Base-by-base conservation (phyloP, 2,329 filamentous ascomycete genomes). In the Kalaharituber pfeilii region DNA sequence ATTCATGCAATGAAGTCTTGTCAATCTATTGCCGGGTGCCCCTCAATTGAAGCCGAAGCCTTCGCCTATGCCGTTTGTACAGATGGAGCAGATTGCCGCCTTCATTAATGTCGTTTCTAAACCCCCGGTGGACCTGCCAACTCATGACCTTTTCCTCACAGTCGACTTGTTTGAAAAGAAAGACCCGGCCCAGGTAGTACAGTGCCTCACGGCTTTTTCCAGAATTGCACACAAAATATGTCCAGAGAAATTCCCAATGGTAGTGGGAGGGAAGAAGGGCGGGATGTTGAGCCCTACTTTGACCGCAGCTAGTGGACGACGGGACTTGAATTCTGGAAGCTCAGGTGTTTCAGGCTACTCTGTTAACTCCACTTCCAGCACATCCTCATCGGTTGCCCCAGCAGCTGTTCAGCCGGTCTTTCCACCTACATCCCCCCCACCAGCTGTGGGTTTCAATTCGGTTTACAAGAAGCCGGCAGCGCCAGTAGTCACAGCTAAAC, bases 71-170 rank as follows among this genome's bases (percentile, higher is more conserved):
- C 91, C 91, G 0, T 98, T 98, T 67, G 89, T 96, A 39, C 91
- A 98, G 69, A 96, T 96, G 88, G 91, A 98, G 69, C 98, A 98
- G 67, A 95, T 98, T 66, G 93, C 88, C 3, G 86, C 94, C 66
- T 98, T 95, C 70, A 79, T 98, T 53, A 80, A 79, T 65, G 87
- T 86, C 57, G 94, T 88, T 72, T 85, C 94, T 69, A 73, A 78
- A 51, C 79, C 84, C 25, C 91, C 91, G 0, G 73, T 98, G 52
- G 88, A 81, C 68, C 79, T 98, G 56, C 87, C 86, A 55, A 81
- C 88, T 47, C 91, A 98, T 72, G 91, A 98, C 69, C 81, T 88
- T 62, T 98, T 98, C 70, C 79, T 96, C 57, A 98, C 91, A 4
- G 89, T 98, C 67, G 91, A 98, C 70, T 75, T 98, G 49, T 98